Conservation (phyloP, 805 yeast genomes). For the Lachancea lanzarotensis region DNA sequence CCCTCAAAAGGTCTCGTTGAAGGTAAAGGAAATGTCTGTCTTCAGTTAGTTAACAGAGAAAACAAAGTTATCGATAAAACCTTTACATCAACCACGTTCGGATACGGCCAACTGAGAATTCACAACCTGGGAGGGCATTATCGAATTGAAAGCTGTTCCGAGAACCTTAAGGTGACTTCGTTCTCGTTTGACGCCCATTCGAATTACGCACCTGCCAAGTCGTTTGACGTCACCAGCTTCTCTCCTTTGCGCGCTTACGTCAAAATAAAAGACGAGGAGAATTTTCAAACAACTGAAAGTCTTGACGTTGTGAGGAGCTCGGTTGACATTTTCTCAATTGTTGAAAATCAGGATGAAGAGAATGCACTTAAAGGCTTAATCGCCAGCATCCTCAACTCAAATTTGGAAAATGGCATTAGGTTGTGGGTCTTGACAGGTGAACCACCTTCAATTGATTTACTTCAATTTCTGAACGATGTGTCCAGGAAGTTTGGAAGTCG, state of each 20-base stretch:
- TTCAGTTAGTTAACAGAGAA: slow-evolving; percentile 36
- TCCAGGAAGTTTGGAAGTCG: slow-evolving; percentile 8
- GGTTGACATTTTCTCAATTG: slow-evolving; percentile 20
- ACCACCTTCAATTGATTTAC: background rate
- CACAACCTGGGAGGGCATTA: slow-evolving; percentile 8
- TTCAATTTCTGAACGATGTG: slow-evolving; percentile 40
- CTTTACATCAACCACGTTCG: slow-evolving; percentile 68
- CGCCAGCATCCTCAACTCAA: background rate
- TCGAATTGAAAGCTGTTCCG: slow-evolving; percentile 18
- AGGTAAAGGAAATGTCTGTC: slow-evolving; percentile 44
- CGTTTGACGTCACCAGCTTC: slow-evolving; percentile 13
- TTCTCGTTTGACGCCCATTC: slow-evolving; percentile 22
- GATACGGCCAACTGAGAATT: slow-evolving; percentile 64
- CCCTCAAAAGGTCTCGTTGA: slow-evolving; percentile 24
- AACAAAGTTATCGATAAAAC: slow-evolving; percentile 43
- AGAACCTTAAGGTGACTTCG: slow-evolving; percentile 18
- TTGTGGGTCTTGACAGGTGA: slow-evolving; percentile 5
- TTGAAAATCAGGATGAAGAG: slow-evolving; percentile 16
- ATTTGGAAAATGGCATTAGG: background rate
- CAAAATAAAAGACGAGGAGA: slow-evolving; percentile 4
- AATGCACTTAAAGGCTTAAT: slow-evolving; percentile 15
- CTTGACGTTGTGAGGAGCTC: background rate
- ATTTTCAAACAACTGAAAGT: background rate
- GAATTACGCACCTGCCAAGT: slow-evolving; percentile 16
- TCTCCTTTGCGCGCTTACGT: slow-evolving; percentile 20